These are phyloP conservation scores for Trichoderma atroviride DNA, from an alignment of 2,329 filamentous ascomycete species.

Conservation along the genomic window DNA sequence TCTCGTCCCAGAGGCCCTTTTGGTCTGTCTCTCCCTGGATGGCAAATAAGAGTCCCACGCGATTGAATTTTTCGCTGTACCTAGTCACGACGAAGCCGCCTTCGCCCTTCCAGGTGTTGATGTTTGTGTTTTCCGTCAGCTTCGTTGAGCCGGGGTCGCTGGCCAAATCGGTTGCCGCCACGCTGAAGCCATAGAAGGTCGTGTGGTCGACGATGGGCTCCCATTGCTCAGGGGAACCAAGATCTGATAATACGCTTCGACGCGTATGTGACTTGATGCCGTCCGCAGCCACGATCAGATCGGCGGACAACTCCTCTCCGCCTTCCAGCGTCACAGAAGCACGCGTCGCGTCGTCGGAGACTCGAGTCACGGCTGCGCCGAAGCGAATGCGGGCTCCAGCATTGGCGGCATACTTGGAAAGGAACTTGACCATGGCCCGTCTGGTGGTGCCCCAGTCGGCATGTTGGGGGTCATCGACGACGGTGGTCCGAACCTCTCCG, in stretches of 20 bases:
- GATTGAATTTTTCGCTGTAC: slow-evolving; percentile 27
- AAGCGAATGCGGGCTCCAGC: slow-evolving; percentile 18
- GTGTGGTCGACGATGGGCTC: slow-evolving; percentile 29
- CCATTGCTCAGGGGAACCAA: slow-evolving; percentile 9
- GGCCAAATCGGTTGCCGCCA: slow-evolving; percentile 20
- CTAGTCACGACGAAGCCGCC: slow-evolving; percentile 30
- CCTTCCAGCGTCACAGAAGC: slow-evolving; percentile 14
- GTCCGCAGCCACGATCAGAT: slow-evolving; percentile 24
- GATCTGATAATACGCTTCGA: slow-evolving; percentile 17
- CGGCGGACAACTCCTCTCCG: slow-evolving; percentile 11
- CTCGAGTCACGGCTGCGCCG: not conserved
- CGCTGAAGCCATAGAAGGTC: slow-evolving; percentile 30
- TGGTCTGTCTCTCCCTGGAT: slow-evolving; percentile 31
- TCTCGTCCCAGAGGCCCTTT: slow-evolving; percentile 32
- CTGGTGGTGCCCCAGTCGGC: slow-evolving; percentile 31
- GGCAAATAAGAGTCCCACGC: slow-evolving; percentile 28
- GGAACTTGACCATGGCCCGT: slow-evolving; percentile 26
- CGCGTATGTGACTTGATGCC: slow-evolving; percentile 26
- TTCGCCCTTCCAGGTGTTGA: slow-evolving; percentile 31
- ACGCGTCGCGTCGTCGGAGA: not conserved
- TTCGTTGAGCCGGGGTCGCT: slow-evolving; percentile 9
- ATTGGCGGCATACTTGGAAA: slow-evolving; percentile 18
- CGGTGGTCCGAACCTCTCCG: slow-evolving; percentile 27
- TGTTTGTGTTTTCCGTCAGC: slow-evolving; percentile 29
- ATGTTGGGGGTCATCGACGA: slow-evolving; percentile 26